Conservation (phyloP, 768 basidiomycete genomes). For the Gyrodon lividus region DNA sequence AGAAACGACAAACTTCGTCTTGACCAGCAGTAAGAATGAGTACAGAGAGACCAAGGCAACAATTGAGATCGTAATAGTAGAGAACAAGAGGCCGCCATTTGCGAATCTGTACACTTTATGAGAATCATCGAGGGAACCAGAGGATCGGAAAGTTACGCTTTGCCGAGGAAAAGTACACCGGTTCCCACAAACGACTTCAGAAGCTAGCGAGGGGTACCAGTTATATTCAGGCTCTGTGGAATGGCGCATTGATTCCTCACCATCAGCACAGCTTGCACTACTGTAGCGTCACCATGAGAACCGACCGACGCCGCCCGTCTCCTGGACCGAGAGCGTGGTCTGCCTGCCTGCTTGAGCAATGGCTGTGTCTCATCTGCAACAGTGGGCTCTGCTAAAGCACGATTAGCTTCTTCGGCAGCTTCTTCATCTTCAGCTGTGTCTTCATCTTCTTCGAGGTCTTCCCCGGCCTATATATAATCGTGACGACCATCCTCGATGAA, state of each 20-base stretch:
- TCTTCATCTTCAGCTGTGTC: constrained; percentile 62
- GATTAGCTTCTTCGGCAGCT: constrained; percentile 28
- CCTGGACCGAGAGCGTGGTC: constrained; percentile 53
- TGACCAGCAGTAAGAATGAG: constrained; percentile 88
- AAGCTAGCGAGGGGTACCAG: constrained; percentile 46
- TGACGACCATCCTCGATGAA: background rate
- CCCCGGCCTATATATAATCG: constrained; percentile 65
- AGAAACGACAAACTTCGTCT: constrained; percentile 83
- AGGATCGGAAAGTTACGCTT: constrained; percentile 53
- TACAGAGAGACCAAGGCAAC: constrained; percentile 88
- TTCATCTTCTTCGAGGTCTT: constrained; percentile 87
- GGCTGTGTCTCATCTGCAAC: constrained; percentile 52
- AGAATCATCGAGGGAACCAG: constrained; percentile 3
- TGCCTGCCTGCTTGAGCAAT: constrained; percentile 41
- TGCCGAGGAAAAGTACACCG: constrained; percentile 93
- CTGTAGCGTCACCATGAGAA: constrained; percentile 80
- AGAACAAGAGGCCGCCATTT: constrained; percentile 95
- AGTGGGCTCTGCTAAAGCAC: constrained; percentile 6
- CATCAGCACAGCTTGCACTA: constrained; percentile 92
- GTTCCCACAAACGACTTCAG: constrained; percentile 95
- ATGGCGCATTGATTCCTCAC: constrained; percentile 39
- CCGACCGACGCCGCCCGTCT: constrained; percentile 57
- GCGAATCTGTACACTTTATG: constrained; percentile 60
- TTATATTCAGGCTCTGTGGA: constrained; percentile 1
- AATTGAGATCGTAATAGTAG: constrained; percentile 66